Conservation (phyloP, 163 green algal species). For the Chloroidium sp. region DNA sequence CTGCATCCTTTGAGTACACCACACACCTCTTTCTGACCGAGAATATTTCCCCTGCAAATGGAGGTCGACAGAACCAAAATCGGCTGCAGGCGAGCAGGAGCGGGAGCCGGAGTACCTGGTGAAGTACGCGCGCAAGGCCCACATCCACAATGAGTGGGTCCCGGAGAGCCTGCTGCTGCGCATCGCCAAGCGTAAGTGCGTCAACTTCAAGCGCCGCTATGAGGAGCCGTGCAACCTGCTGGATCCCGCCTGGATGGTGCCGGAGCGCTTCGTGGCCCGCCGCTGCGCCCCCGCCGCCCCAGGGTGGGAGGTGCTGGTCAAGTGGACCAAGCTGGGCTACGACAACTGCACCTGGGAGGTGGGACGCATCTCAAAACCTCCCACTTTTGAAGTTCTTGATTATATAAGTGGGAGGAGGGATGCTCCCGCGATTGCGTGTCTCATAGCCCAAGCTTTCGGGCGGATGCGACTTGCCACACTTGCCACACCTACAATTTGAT, state of each 20-base stretch:
- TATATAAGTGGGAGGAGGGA: too few species aligned
- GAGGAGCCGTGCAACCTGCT: conserved; percentile 49
- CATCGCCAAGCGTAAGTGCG: conserved; percentile 68
- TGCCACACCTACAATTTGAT: too few species aligned
- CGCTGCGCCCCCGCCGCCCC: conserved; percentile 51
- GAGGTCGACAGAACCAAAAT: too few species aligned
- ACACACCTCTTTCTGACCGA: too few species aligned
- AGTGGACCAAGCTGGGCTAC: conserved; percentile 67
- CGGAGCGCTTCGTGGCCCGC: conserved; percentile 64
- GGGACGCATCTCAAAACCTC: neutral
- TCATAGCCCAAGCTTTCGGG: too few species aligned
- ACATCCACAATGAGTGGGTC: conserved; percentile 85
- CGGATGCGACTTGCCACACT: too few species aligned
- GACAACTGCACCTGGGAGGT: conserved; percentile 77
- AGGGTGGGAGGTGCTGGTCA: conserved; percentile 84
- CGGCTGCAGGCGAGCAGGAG: neutral
- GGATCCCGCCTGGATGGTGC: conserved; percentile 44
- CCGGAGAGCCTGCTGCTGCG: conserved; percentile 49
- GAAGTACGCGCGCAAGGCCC: conserved; percentile 63
- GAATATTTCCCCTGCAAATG: too few species aligned
- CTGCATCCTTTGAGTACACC: too few species aligned
- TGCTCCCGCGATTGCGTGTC: too few species aligned
- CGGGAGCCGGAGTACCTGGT: conserved; percentile 67
- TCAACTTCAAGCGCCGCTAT: conserved; percentile 70
- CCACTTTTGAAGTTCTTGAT: too few species aligned